phyloP scores from a whole-genome alignment of 1,139 yeast genomes.

The Candida sp. region DNA sequence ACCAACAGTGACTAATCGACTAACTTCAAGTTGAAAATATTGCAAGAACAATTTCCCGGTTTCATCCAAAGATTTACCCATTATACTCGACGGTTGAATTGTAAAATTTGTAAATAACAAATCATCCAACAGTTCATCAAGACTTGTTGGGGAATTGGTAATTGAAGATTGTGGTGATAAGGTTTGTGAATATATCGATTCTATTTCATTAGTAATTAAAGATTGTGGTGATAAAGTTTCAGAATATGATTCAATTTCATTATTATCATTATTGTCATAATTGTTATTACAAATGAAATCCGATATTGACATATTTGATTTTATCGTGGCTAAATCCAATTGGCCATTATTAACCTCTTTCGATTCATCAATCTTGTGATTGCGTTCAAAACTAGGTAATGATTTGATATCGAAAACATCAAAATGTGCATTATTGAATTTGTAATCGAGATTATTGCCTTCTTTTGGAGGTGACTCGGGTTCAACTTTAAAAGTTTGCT shows the following conservation, averaged over 20 bases:
- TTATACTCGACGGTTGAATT: not conserved
- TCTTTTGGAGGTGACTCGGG: not conserved
- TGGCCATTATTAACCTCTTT: not conserved
- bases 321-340: not conserved
- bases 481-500: not conserved
- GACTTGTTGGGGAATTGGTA: not conserved
- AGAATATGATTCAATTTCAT: not conserved
- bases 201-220: not conserved
- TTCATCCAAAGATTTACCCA: not conserved
- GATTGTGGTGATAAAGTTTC: not conserved
- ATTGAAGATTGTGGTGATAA: not conserved
- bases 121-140: not conserved
- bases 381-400: not conserved
- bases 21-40: slow-evolving; percentile 2
- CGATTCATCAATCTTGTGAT: not conserved
- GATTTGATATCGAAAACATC: not conserved
- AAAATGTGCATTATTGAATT: not conserved
- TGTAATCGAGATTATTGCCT: not conserved
- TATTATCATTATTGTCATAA: not conserved
- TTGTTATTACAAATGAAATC: not conserved
- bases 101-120: not conserved
- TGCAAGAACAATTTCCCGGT: slow-evolving; percentile 3
- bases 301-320: not conserved
- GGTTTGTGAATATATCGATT: not conserved
- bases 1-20: slow-evolving; percentile 2